phyloP scores from a whole-genome alignment of 2,329 filamentous ascomycete genomes.

The Scedosporium aurantiacum region DNA sequence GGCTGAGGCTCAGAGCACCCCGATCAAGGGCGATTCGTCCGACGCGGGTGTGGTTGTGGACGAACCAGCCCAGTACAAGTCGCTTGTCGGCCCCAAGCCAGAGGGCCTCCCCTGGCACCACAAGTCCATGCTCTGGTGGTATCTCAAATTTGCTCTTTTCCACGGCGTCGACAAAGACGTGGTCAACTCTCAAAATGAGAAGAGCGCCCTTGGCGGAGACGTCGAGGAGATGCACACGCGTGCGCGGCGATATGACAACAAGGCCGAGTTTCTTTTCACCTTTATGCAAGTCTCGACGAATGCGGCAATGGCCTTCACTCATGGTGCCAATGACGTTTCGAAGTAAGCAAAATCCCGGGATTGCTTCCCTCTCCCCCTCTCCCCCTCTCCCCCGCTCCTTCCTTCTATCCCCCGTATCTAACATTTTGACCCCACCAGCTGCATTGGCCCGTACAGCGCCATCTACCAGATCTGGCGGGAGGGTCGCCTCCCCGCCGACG shows the following conservation, averaged over 20 bases:
- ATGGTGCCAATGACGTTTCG: constrained; percentile 66
- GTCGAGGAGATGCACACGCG: constrained; percentile 36
- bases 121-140: constrained; percentile 26
- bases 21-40: constrained; percentile 23
- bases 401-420: neutral
- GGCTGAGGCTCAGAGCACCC: constrained; percentile 14
- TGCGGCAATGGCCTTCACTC: constrained; percentile 61
- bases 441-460: constrained; percentile 51
- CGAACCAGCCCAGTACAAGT: constrained; percentile 19
- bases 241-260: constrained; percentile 55
- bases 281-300: constrained; percentile 57
- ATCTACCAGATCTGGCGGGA: constrained; percentile 49
- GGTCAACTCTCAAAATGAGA: constrained; percentile 60
- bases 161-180: constrained; percentile 77
- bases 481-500: constrained; percentile 29
- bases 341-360: constrained; percentile 20
- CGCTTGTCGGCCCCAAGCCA: constrained; percentile 27
- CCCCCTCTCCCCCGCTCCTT: neutral
- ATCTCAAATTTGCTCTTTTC: constrained; percentile 39
- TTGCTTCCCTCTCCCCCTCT: neutral
- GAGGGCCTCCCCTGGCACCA: constrained; percentile 26
- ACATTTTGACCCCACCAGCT: constrained; percentile 13
- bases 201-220: constrained; percentile 29
- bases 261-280: constrained; percentile 58
- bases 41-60: constrained; percentile 24